A percentile compares a stretch with the other conserved stretches of the same genome.
Evolutionary conservation across 495 filamentous ascomycete genomes (phyloP).

Genomic region (Penicillium odoratum): DNA sequence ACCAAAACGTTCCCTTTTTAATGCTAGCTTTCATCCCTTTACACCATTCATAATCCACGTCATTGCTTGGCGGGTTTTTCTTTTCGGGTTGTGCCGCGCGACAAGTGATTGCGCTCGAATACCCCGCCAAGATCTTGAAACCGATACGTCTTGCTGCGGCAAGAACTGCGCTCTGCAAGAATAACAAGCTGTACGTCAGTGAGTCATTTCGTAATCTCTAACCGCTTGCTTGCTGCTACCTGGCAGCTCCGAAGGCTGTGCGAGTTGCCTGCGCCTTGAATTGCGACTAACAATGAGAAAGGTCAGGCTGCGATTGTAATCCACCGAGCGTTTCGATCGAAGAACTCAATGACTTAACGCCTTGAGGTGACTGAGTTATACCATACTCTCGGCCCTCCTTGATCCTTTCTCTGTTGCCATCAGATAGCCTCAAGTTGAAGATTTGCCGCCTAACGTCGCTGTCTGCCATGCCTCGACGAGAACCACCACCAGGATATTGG

Average conservation of each 20-base stretch:
- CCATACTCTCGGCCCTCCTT: background rate
- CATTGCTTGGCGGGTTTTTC: background rate
- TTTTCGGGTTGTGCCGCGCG: background rate
- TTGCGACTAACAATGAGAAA: background rate
- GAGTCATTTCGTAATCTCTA: background rate
- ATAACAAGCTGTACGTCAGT: background rate
- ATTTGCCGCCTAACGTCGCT: background rate
- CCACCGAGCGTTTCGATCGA: too few relatives aligned
- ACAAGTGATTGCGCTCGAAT: background rate
- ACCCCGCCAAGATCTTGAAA: background rate
- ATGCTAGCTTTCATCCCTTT: background rate
- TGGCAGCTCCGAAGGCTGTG: background rate
- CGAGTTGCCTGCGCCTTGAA: background rate
- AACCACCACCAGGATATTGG: constrained; percentile 33
- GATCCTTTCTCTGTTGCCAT: background rate
- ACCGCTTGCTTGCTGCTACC: background rate
- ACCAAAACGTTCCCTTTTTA: background rate
- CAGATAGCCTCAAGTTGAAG: background rate
- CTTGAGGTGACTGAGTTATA: background rate
- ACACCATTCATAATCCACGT: background rate
- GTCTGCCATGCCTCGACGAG: constrained; percentile 38
- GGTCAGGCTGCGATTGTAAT: background rate
- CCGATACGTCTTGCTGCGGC: background rate
- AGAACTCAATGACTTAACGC: background rate
- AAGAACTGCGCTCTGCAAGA: background rate